These are phyloP conservation scores for Phalaenopsis equestris DNA, from an alignment of 106 monocot genomes.

Conservation along the genomic window DNA sequence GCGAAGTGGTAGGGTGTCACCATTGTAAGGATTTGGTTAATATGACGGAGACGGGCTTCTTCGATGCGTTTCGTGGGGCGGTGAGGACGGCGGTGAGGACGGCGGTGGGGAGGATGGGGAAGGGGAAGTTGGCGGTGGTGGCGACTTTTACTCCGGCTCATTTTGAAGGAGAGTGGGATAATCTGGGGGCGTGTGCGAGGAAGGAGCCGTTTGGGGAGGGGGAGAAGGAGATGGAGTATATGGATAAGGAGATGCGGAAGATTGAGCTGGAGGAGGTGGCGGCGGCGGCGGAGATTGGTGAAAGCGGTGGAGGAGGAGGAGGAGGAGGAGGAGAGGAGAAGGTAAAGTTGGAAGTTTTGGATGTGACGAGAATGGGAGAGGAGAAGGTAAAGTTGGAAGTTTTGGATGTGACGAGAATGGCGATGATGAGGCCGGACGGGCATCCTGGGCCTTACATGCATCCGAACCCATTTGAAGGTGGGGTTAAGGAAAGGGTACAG, in stretches of 20 bases:
- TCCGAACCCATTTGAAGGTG: conserved; percentile 45
- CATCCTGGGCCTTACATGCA: conserved; percentile 89
- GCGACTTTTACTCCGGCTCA: conserved; percentile 92
- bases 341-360: conserved; percentile 43
- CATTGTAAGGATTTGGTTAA: conserved; percentile 47
- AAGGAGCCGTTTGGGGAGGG: conserved; percentile 56
- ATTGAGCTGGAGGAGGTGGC: conserved; percentile 49
- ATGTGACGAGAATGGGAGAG: conserved; percentile 60
- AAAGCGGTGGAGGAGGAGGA: background rate
- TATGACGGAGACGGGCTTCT: conserved; percentile 76
- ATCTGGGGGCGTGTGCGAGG: conserved; percentile 59
- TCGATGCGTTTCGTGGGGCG: conserved; percentile 54
- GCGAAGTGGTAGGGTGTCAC: conserved; percentile 62
- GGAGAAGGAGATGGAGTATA: conserved; percentile 63
- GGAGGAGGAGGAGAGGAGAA: background rate
- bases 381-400: conserved; percentile 26
- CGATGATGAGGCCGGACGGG: conserved; percentile 64
- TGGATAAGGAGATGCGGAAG: conserved; percentile 54
- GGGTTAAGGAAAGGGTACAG: conserved; percentile 40
- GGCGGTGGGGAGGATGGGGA: background rate
- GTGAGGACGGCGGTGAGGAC: conserved; percentile 24
- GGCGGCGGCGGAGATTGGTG: background rate
- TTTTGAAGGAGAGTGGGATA: conserved; percentile 93
- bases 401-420: conserved; percentile 78
- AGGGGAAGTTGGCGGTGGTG: conserved; percentile 38